Percentiles rank a stretch among this genome's conserved stretches.
Evolutionary conservation across 208 protist species (phyloP).

Genomic region (Trichomonas tenax): DNA sequence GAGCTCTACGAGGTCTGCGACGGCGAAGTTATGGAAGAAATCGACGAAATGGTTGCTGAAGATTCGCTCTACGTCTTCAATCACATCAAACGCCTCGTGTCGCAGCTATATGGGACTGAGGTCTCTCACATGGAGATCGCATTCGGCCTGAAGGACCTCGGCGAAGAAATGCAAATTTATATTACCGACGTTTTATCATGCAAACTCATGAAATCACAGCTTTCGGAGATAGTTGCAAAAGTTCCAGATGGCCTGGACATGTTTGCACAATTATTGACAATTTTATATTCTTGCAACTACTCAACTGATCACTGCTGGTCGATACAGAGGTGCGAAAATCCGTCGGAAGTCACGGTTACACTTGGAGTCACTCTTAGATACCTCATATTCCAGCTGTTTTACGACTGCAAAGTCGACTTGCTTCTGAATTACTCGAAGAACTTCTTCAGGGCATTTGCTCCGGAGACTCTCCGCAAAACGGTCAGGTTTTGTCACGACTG

Average conservation of each 20-base stretch:
- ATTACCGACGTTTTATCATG: not conserved
- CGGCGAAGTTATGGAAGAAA: not conserved
- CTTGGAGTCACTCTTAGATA: not conserved
- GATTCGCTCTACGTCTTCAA: not conserved
- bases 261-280: not conserved
- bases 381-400: not conserved
- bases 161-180: not conserved
- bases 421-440: not conserved
- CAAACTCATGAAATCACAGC: not conserved
- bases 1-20: not conserved
- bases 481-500: not conserved
- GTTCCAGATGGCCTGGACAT: not conserved
- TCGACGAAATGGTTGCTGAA: not conserved
- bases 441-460: not conserved
- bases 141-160: not conserved
- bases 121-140: not conserved
- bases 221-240: not conserved
- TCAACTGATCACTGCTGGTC: not conserved
- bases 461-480: not conserved
- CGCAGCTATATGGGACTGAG: not conserved
- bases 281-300: not conserved
- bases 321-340: not conserved
- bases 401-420: not conserved
- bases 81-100: not conserved
- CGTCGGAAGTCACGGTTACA: not conserved